phyloP scores from a whole-genome alignment of 495 filamentous ascomycete genomes.

The Xylaria longipes region DNA sequence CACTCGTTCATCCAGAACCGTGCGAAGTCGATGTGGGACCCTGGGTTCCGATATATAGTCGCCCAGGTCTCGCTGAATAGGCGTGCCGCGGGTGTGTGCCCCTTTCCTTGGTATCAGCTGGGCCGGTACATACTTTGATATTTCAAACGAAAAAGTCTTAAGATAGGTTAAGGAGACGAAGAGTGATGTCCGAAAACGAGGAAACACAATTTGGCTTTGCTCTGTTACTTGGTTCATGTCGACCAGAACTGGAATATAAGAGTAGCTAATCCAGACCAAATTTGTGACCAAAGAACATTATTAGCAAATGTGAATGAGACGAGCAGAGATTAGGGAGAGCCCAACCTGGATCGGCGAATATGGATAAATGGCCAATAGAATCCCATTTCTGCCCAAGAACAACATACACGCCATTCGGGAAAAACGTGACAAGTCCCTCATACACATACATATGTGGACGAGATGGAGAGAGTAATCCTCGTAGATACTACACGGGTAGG shows the following conservation, averaged over 20 bases:
- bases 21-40: neutral
- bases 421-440: too few relatives aligned
- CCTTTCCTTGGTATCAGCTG: neutral
- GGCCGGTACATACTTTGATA: neutral
- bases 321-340: neutral
- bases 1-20: neutral
- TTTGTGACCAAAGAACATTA: too few relatives aligned
- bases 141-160: neutral
- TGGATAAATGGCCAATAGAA: neutral
- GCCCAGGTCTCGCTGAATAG: neutral
- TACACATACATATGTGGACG: neutral
- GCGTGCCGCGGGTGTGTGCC: neutral
- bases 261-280: neutral
- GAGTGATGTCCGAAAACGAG: neutral
- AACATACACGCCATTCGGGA: neutral
- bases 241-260: neutral
- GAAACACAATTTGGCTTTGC: neutral
- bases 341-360: slow-evolving; percentile 9
- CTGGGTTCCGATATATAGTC: slow-evolving; percentile 3
- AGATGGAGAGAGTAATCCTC: neutral
- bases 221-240: too few relatives aligned
- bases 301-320: too few relatives aligned
- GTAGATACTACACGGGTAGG: neutral
- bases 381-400: neutral
- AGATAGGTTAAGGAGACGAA: neutral